Percentiles rank a stretch among this genome's conserved stretches.
These are phyloP conservation scores for Leccinellum luteum DNA, from an alignment of 768 basidiomycete genomes.

Conservation along the genomic window DNA sequence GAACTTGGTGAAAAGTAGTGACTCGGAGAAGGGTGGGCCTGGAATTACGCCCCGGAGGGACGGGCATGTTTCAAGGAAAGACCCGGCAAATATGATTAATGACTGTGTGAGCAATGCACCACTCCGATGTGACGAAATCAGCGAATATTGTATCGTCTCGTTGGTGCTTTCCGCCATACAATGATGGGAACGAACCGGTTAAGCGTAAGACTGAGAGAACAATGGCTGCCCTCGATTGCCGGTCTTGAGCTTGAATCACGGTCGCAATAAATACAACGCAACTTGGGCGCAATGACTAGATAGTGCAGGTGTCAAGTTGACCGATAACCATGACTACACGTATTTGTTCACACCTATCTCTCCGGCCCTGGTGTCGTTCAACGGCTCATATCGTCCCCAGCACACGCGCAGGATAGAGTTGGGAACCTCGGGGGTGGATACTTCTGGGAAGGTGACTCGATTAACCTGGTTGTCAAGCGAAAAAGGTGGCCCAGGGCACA, in stretches of 20 bases:
- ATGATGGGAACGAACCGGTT: background rate
- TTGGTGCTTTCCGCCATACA: background rate
- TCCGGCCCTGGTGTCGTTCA: background rate
- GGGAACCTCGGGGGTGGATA: background rate
- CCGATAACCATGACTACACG: slow-evolving; percentile 21
- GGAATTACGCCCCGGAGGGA: background rate
- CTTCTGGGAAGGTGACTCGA: background rate
- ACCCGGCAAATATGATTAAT: background rate
- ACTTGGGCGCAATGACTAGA: background rate
- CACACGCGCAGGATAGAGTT: background rate
- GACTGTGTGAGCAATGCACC: background rate
- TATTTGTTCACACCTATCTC: slow-evolving; percentile 1
- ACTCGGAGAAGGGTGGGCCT: background rate
- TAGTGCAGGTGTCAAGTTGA: background rate
- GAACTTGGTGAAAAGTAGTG: too few relatives aligned
- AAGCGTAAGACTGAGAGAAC: background rate
- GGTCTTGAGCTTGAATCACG: background rate
- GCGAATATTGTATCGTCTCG: background rate
- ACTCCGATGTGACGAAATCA: background rate
- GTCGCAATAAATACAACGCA: slow-evolving; percentile 3
- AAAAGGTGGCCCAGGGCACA: background rate
- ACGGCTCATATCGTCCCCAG: background rate
- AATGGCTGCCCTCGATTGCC: background rate
- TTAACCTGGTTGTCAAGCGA: background rate
- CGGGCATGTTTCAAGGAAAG: slow-evolving; percentile 18